Evolutionary conservation across 352 stramenopile genomes (phyloP), one percentile per base, ranked within the genome.

Genomic region (Pythium sp.): DNA sequence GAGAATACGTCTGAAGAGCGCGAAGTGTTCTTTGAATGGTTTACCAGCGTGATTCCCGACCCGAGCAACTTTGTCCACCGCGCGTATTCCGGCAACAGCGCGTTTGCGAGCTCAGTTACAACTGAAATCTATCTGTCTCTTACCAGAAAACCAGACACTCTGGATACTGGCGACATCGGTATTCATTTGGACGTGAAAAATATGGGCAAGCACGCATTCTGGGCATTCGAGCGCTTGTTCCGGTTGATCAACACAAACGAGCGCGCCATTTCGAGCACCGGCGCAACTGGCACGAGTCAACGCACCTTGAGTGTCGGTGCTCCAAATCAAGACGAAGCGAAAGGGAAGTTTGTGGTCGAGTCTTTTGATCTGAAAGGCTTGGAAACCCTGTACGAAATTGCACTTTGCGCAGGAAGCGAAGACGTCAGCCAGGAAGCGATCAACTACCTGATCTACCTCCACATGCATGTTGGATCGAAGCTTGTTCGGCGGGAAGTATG

Each of bases 11-110:
- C 69, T 26, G 72, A 80, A 61, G 79, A 81, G 58, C 69, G 67
- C 7, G 69, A 91, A 15, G 70, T 86, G 12, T 94, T 94, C 62
- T 96, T 92, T 72, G 69, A 81, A 32, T 96, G 88, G 88, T 77
- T 96, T 54, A 75, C 73, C 11, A 72, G 64, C 20, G 78, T 94
- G 24, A 76, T 94, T 20, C 81, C 86, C 0, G 82, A 92, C 64
- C 79, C 84, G 6, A 82, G 79, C 49, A 89, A 92, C 62, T 90
- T 91, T 24, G 76, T 92, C 7, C 82, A 93, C 49, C 80, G 82
- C 57, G 80, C 81, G 0, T 90, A 89, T 63, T 79, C 83, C 0
- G 75, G 71, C 1, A 87, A 90, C 38, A 87, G 75, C 14, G 86
- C 84, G 1, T 84, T 94, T 73, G 74, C 79, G 26, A 77, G 77